phyloP scores from a whole-genome alignment of 768 basidiomycete species.

The Suillus luteus region DNA sequence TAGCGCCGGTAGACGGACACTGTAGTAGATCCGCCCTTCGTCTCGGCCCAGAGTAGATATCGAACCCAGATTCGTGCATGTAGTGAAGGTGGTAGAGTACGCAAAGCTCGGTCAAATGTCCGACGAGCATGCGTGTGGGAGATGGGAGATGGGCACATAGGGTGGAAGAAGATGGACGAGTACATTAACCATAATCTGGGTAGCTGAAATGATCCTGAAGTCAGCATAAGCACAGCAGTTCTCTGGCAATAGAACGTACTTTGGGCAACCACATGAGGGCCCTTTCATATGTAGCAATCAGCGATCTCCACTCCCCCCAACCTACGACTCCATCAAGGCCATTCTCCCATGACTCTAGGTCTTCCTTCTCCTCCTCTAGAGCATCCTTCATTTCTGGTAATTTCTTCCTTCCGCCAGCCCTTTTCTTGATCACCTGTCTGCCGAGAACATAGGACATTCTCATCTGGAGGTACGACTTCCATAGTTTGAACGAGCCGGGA shows the following conservation, averaged over 20 bases:
- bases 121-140: constrained; percentile 89
- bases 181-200: constrained; percentile 96
- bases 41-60: constrained; percentile 91
- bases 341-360: constrained; percentile 82
- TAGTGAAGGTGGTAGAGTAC: constrained; percentile 90
- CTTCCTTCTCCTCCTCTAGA: constrained; percentile 80
- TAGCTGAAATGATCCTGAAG: constrained; percentile 50
- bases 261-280: constrained; percentile 94
- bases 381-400: constrained; percentile 89
- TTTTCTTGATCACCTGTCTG: constrained; percentile 66
- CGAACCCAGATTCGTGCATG: constrained; percentile 92
- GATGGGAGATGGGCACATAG: constrained; percentile 80
- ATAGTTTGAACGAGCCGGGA: constrained; percentile 89
- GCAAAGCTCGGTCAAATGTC: constrained; percentile 92
- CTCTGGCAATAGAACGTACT: constrained; percentile 45
- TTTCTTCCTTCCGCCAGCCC: constrained; percentile 88
- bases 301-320: constrained; percentile 92
- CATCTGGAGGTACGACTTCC: constrained; percentile 89
- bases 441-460: constrained; percentile 88
- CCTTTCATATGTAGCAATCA: constrained; percentile 88
- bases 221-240: constrained; percentile 13
- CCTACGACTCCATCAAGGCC: constrained; percentile 89
- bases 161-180: constrained; percentile 86
- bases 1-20: constrained; percentile 88
- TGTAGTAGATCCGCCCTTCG: constrained; percentile 73